Percentiles rank a stretch among this genome's conserved stretches.
These are phyloP conservation scores for Leccinum holopus DNA, from an alignment of 1,284 basidiomycete genomes.

Conservation along the genomic window DNA sequence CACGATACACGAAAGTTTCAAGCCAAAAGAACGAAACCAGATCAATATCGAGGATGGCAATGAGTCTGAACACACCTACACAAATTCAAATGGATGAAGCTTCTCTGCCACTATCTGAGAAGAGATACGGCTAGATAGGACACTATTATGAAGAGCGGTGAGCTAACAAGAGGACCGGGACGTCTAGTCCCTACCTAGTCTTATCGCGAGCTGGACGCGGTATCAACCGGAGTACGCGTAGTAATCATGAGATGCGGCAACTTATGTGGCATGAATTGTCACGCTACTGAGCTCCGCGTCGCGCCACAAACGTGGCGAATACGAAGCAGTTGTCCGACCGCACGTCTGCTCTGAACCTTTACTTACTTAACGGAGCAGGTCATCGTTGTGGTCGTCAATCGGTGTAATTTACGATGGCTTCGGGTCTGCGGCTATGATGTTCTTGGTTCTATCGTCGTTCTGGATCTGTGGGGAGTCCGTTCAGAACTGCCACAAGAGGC, in stretches of 20 bases:
- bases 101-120: constrained; percentile 23
- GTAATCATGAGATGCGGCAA: constrained; percentile 5
- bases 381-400: constrained; percentile 7
- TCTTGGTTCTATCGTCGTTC: not conserved
- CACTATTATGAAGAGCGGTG: constrained; percentile 1
- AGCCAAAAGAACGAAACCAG: constrained; percentile 13
- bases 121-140: constrained; percentile 19
- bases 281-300: constrained; percentile 9
- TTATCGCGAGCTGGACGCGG: constrained; percentile 21
- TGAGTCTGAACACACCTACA: constrained; percentile 20
- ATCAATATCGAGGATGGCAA: constrained; percentile 29
- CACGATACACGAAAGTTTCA: constrained; percentile 20
- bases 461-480: constrained; percentile 6
- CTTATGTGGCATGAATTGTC: constrained; percentile 5
- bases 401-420: constrained; percentile 24
- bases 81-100: constrained; percentile 32
- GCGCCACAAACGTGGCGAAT: constrained; percentile 23
- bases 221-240: constrained; percentile 4
- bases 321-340: constrained; percentile 24
- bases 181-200: constrained; percentile 1
- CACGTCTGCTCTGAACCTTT: constrained; percentile 10
- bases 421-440: constrained; percentile 22
- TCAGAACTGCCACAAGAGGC: constrained; percentile 57
- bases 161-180: not conserved
- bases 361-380: constrained; percentile 8